These are phyloP conservation scores for Misopates orontium DNA, from an alignment of 257 asterid species.

Conservation along the genomic window DNA sequence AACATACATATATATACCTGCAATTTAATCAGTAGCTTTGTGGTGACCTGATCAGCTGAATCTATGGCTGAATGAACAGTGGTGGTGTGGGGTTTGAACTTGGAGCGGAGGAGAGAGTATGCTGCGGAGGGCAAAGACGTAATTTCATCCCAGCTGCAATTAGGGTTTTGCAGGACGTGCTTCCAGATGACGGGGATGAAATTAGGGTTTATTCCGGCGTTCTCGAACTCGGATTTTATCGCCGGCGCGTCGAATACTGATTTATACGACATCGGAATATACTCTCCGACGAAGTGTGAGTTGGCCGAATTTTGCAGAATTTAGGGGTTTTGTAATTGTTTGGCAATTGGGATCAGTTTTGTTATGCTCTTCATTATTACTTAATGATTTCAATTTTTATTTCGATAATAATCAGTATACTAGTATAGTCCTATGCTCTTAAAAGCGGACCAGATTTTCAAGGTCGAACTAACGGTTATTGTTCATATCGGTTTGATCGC, in stretches of 20 bases:
- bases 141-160: conserved; percentile 74
- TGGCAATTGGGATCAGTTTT: too few species aligned
- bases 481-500: too few species aligned
- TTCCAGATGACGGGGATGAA: conserved; percentile 91
- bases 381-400: too few species aligned
- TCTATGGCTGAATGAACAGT: conserved; percentile 64
- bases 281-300: neutral
- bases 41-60: conserved; percentile 80
- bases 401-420: too few species aligned
- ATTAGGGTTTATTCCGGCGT: conserved; percentile 57
- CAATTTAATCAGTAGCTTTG: conserved; percentile 84
- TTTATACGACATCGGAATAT: conserved; percentile 49
- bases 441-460: too few species aligned
- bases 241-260: conserved; percentile 77
- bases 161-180: conserved; percentile 70
- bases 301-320: neutral
- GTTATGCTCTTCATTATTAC: too few species aligned
- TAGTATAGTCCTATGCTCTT: too few species aligned
- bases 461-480: too few species aligned
- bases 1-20: conserved; percentile 44
- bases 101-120: conserved; percentile 68
- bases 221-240: conserved; percentile 65
- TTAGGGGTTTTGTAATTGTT: conserved; percentile 7
- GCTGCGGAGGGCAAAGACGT: conserved; percentile 81
- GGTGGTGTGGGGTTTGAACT: conserved; percentile 68